Base-by-base conservation (phyloP, 257 asterid genomes). In the Plectranthus barbatus region DNA sequence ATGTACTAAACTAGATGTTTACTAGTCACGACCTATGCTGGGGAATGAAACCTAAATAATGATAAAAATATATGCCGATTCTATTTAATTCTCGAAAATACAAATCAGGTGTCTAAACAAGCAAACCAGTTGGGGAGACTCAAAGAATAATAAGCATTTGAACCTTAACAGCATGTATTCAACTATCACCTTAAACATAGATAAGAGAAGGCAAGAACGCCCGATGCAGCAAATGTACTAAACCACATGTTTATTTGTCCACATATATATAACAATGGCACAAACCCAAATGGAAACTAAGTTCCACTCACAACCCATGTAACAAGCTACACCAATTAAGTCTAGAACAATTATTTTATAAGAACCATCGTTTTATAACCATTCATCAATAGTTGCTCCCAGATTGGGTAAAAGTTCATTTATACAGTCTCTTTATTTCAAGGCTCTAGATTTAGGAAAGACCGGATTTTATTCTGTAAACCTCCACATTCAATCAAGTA, bases 11-110 rank as follows among this genome's bases (percentile, higher is more conserved):
- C 64, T 7, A 63, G 31, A 42, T 29, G 17, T 51, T 44, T 19
- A 68, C 18, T 51, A 34, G 39, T 52, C 36, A 96, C 95, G 80
- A 85, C 94, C 76, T 83, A 90, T 57, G 96, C 97, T 75, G 82
- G 99, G 72, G 97, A 97, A 73, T 87, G 94, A 65, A 93, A 93
- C 91, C 97, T 93, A 84, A 44, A 77, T 62, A 65, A 74, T 15
- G 23, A 73, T 68, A 60, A 59, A 53, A 51, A 34, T 44, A 72
- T 58, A 31, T 54, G 51, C 72, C 9, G 19, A 46, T 26, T 61
- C 55, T 36, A 67, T 24, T 49, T 31, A 15, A 37, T 13, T 48
- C 50, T 40, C 42, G 39, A 52, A 65, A 45, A 7, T 40, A 59
- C 3, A 59, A 18, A 59, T 15, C 44, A 2, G 44, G 15, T 59